Percentiles rank a stretch among this genome's conserved stretches.
Conservation (phyloP, 1,284 basidiomycete genomes). For the Austroboletus olivaceoglutinosus region DNA sequence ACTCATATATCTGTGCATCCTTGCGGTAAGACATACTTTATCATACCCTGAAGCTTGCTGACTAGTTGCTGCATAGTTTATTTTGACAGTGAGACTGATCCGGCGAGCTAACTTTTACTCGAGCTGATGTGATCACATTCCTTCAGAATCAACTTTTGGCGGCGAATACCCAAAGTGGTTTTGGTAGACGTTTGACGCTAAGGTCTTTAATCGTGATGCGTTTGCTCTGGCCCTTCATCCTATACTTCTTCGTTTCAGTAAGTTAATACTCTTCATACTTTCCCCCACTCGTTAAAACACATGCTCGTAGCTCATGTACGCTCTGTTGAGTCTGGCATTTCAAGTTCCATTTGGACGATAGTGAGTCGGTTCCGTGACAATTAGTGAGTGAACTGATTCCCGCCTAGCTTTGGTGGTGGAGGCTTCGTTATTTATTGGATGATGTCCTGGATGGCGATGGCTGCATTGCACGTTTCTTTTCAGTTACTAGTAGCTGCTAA, state of each 20-base stretch:
- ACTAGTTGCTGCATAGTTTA: constrained; percentile 31
- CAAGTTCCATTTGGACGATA: constrained; percentile 54
- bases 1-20: constrained; percentile 70
- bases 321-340: constrained; percentile 66
- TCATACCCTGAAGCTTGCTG: constrained; percentile 30
- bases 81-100: constrained; percentile 38
- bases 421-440: constrained; percentile 80
- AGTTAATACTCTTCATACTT: constrained; percentile 14
- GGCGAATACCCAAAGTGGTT: constrained; percentile 41
- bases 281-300: background rate
- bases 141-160: constrained; percentile 30
- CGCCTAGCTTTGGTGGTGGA: constrained; percentile 41
- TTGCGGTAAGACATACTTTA: constrained; percentile 41
- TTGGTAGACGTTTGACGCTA: constrained; percentile 50
- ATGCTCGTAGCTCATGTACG: constrained; percentile 46
- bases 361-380: constrained; percentile 25
- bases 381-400: constrained; percentile 2
- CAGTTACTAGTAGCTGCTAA: background rate
- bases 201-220: constrained; percentile 57
- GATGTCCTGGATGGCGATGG: constrained; percentile 64
- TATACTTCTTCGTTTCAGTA: constrained; percentile 64
- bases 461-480: constrained; percentile 43
- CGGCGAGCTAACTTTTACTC: constrained; percentile 7
- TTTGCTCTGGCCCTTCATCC: constrained; percentile 48
- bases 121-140: background rate